phyloP scores from a whole-genome alignment of 78 protist species.

The Isochrysis galbana region DNA sequence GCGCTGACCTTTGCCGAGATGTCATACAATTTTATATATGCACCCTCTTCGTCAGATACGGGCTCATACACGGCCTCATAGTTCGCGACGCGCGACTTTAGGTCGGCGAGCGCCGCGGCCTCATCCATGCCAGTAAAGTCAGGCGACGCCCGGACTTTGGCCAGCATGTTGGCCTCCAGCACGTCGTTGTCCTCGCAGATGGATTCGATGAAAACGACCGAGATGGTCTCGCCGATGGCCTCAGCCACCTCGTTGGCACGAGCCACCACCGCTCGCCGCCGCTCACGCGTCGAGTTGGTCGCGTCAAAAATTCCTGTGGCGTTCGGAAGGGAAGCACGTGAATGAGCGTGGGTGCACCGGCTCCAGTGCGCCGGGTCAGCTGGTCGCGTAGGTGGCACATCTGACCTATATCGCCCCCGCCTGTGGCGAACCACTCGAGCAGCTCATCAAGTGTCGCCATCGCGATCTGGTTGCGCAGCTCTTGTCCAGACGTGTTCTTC shows the following conservation, averaged over 20 bases:
- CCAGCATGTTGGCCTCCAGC: not conserved
- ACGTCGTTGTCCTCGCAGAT: not conserved
- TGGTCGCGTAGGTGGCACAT: no score
- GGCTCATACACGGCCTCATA: not conserved
- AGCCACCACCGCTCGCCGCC: not conserved
- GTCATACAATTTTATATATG: not conserved
- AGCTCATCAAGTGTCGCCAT: not conserved
- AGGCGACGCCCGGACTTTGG: not conserved
- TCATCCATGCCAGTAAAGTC: not conserved
- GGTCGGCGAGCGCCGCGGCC: not conserved
- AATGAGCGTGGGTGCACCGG: no score
- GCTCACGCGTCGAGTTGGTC: conserved; percentile 35
- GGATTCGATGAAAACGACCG: not conserved
- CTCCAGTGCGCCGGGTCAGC: no score
- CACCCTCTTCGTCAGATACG: not conserved
- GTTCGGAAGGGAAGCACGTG: no score
- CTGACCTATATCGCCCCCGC: not conserved
- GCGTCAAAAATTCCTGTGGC: conserved; percentile 56
- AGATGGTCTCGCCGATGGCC: not conserved
- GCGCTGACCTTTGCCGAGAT: not conserved
- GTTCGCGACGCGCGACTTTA: not conserved
- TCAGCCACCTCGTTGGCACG: not conserved
- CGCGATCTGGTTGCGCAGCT: conserved; percentile 43
- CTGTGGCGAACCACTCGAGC: conserved; percentile 16
- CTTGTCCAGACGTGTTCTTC: not conserved